A percentile compares a stretch with the other conserved stretches of the same genome.
Evolutionary conservation across 2,329 filamentous ascomycete genomes (phyloP).

Genomic region (Aspergillus ruber): DNA sequence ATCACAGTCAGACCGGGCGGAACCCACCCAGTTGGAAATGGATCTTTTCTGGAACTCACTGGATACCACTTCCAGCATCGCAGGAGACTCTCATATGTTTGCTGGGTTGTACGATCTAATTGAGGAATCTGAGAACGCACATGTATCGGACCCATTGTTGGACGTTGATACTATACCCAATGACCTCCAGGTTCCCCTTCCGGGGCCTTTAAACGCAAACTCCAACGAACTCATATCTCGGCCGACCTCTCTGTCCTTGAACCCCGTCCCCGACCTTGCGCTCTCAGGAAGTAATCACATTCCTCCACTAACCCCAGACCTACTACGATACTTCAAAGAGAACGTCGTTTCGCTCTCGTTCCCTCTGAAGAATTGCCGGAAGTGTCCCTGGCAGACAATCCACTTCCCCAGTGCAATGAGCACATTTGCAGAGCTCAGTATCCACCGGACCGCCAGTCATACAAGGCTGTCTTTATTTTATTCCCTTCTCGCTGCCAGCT

Average conservation of each 20-base stretch:
- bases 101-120: background rate
- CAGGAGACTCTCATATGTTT: background rate
- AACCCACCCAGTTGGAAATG: background rate
- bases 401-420: conserved; percentile 12
- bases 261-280: background rate
- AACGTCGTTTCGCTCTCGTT: conserved; percentile 10
- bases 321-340: conserved; percentile 13
- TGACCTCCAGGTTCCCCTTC: background rate
- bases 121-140: too few relatives aligned
- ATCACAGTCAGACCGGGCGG: background rate
- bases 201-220: too few relatives aligned
- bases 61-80: too few relatives aligned
- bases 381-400: conserved; percentile 18
- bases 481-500: conserved; percentile 13
- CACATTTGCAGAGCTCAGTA: conserved; percentile 12
- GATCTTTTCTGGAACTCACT: too few relatives aligned
- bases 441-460: conserved; percentile 7
- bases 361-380: conserved; percentile 7
- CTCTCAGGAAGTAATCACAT: too few relatives aligned
- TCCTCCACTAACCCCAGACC: too few relatives aligned
- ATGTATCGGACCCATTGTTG: background rate
- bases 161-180: background rate
- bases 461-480: conserved; percentile 13
- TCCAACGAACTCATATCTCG: too few relatives aligned
- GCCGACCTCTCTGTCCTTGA: too few relatives aligned